These are phyloP conservation scores for Cunninghamia lanceolata DNA, from an alignment of 75 land plant species.

Conservation along the genomic window DNA sequence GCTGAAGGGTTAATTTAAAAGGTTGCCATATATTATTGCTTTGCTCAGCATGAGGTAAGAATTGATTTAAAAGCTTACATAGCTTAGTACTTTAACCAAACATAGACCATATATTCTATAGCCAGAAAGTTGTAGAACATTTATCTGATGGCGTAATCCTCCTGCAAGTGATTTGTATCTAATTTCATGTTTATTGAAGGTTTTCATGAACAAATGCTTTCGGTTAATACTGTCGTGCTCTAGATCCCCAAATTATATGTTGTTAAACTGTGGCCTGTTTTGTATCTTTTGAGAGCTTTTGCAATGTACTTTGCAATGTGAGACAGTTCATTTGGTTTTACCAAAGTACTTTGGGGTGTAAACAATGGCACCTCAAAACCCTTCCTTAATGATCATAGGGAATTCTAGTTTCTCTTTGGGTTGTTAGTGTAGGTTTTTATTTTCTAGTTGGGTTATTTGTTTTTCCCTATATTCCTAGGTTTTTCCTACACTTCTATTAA, in stretches of 20 bases:
- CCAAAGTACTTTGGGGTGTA: background rate
- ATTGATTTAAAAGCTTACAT: background rate
- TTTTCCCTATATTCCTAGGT: too few species aligned
- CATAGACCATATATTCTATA: background rate
- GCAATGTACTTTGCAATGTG: background rate
- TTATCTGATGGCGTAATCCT: background rate
- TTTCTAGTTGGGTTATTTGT: too few species aligned
- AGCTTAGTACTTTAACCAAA: background rate
- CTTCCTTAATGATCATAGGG: background rate
- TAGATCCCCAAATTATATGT: background rate
- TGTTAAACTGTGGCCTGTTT: background rate
- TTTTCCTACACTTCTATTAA: too few species aligned
- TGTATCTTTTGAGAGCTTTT: background rate
- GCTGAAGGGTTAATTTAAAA: background rate
- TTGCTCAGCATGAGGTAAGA: background rate
- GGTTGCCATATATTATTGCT: background rate
- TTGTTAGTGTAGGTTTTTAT: too few species aligned
- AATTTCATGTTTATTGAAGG: background rate
- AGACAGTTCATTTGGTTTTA: background rate
- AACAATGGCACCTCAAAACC: background rate
- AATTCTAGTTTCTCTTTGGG: background rate
- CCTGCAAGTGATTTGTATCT: too few species aligned
- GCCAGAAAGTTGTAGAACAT: background rate
- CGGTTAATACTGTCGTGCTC: background rate
- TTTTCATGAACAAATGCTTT: background rate